Base-by-base conservation (phyloP, 331 rosid species). In the Malus hybrid region DNA sequence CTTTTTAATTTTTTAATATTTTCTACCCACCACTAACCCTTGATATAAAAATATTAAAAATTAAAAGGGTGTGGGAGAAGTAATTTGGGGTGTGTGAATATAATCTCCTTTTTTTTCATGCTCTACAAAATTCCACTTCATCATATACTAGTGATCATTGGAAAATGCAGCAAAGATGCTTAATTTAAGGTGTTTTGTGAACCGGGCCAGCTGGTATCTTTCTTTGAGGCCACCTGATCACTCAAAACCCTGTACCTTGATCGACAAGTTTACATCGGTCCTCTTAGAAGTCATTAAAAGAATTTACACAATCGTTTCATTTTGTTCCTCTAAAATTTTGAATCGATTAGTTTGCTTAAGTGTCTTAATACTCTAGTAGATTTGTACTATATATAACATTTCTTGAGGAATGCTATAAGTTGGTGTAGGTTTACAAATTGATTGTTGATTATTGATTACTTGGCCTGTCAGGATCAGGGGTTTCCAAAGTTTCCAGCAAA, bases 401-500 rank as follows among this genome's bases (percentile, higher is more conserved):
- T 57, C 12, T 42, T 39, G 22, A 56, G 31, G 55, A 48, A 65
- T 32, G 24, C 42, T 20, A 32, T 64, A 22, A 65, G n/a, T 71
- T 34, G 65, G 46, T 34, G 11, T 42, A 7, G 46, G 52, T 19
- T 66, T 54, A 11, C 44, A 33, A 19, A 10, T 62, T 12, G 46
- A 55, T 36, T 42, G 24, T 65, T 73, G 70, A 42, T 78, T 62
- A 79, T 27, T 36, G 62, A 70, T 31, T 65, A 33, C 55, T 69
- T 79, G 36, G 9, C 63, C 42, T 50, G 69, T 73, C 72, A 81
- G 83, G 57, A 64, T 81, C 80, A 44, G 89, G 81, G 67, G 55
- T 56, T 54, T 77, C 86, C 22, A 84, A 81, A 68, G 15, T 4
- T 70, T 84, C 86, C 67, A 80, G 86, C 83, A 84, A 69, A 72